Conservation (phyloP, 768 basidiomycete genomes). For the Boletus patriciae region DNA sequence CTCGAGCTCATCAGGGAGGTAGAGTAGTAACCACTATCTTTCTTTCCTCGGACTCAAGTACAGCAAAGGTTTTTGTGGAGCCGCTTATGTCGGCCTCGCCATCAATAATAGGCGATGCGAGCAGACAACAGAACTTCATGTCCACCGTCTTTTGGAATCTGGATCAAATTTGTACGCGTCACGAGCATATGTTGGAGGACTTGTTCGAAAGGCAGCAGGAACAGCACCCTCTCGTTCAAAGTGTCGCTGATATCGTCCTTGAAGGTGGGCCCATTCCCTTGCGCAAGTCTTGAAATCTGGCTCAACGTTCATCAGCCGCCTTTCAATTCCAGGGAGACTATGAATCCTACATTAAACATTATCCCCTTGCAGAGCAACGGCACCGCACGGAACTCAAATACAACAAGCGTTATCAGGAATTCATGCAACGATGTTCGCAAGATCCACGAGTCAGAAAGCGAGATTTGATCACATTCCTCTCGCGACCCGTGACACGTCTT, state of each 20-base stretch:
- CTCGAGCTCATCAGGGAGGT: conserved; percentile 71
- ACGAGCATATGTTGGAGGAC: conserved; percentile 64
- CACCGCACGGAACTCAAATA: conserved; percentile 74
- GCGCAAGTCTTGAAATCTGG: conserved; percentile 3
- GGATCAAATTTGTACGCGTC: conserved; percentile 61
- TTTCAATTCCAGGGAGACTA: conserved; percentile 61
- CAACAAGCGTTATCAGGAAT: conserved; percentile 66
- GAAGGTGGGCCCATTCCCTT: conserved; percentile 51
- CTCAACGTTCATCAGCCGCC: conserved; percentile 30
- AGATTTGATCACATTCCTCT: conserved; percentile 79
- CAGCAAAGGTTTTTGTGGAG: conserved; percentile 65
- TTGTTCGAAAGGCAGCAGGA: conserved; percentile 83
- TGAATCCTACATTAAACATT: conserved; percentile 84
- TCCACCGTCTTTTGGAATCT: conserved; percentile 85
- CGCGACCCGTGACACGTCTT: conserved; percentile 85
- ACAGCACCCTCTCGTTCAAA: conserved; percentile 79
- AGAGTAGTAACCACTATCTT: conserved; percentile 1
- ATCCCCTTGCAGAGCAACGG: conserved; percentile 79
- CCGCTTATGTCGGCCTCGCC: conserved; percentile 61
- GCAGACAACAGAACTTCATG: conserved; percentile 63
- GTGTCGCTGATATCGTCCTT: conserved; percentile 82
- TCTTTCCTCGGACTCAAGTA: conserved; percentile 2
- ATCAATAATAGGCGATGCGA: conserved; percentile 56
- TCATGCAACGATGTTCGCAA: conserved; percentile 59
- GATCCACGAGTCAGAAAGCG: conserved; percentile 71